Evolutionary conservation across 108 stramenopile species (phyloP).

Genomic region (Nannochloropsis gaditana): DNA sequence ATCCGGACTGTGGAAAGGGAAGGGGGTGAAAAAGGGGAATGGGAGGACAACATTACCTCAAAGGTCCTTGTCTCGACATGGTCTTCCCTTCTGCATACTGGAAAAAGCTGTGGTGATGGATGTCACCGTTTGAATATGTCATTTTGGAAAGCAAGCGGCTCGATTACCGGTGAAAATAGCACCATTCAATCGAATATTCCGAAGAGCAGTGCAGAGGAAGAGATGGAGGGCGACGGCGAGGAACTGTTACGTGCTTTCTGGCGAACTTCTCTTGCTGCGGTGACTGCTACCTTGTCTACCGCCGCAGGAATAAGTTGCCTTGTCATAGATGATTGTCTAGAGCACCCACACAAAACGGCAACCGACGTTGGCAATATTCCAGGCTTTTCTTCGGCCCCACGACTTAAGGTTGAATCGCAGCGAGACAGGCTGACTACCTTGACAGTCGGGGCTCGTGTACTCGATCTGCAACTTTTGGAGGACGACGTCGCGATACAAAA

Average conservation of each 20-base stretch:
- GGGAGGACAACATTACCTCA: background rate
- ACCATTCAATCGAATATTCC: background rate
- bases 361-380: background rate
- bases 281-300: background rate
- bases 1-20: background rate
- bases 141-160: background rate
- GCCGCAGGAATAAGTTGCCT: background rate
- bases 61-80: background rate
- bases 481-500: background rate
- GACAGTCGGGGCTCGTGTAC: background rate
- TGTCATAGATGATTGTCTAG: background rate
- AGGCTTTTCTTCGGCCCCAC: background rate
- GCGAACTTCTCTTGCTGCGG: background rate
- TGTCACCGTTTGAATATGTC: background rate
- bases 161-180: background rate
- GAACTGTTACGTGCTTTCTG: background rate
- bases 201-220: background rate
- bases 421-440: background rate
- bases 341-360: background rate
- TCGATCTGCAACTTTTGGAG: background rate
- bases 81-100: background rate
- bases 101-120: conserved; percentile 3
- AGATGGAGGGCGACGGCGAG: background rate
- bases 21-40: background rate
- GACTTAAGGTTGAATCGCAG: background rate